Evolutionary conservation across 768 basidiomycete species (phyloP), one percentile per base, ranked within the genome.

Genomic region (Leccinum imitatum): DNA sequence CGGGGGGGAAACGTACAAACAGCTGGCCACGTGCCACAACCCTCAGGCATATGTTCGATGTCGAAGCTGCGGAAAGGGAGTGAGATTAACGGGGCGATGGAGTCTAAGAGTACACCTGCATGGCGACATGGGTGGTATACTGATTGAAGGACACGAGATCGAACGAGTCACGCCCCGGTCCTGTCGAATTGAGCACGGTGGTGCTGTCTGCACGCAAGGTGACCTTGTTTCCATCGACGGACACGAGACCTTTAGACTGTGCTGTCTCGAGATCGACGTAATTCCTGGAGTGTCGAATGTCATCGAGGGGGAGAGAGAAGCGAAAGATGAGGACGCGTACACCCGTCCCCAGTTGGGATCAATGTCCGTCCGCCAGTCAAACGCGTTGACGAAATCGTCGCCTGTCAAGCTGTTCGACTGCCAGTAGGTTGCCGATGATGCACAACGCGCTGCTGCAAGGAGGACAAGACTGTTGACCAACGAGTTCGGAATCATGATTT

Each of bases 221-320:
- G 17, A 78, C 72, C 19, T 64, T 59, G 63, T 82, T 75, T 30
- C 77, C 78, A 11, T 77, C 77, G 2, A 85, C 77, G 60, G 77
- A 87, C 0, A 87, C 86, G 15, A 91, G 71, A 63, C 88, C 87
- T 61, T 80, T 71, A 21, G 75, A 73, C n/a, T 75, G 65, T 3
- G 89, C 87, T 0, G 85, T 85, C 1, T 68, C 67, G 53, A 79
- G 73, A 60, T 75, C 68, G 53, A 84, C 70, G 54, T 83, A 83
- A 64, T 77, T 78, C 50, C 77, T 80, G 10, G 50, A 21, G 25
- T 2, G 52, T 13, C 1, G 4, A 17, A 6, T 25, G 14, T 50
- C 14, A 50, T 48, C 13, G 21, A 48, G 13, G 19, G 23, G 25
- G 25, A 47, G 21, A 1, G 0, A 8, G 3, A 10, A 41, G 10